These are phyloP conservation scores for Calcarisporium arbuscula DNA, from an alignment of 2,329 filamentous ascomycete genomes.

Conservation along the genomic window DNA sequence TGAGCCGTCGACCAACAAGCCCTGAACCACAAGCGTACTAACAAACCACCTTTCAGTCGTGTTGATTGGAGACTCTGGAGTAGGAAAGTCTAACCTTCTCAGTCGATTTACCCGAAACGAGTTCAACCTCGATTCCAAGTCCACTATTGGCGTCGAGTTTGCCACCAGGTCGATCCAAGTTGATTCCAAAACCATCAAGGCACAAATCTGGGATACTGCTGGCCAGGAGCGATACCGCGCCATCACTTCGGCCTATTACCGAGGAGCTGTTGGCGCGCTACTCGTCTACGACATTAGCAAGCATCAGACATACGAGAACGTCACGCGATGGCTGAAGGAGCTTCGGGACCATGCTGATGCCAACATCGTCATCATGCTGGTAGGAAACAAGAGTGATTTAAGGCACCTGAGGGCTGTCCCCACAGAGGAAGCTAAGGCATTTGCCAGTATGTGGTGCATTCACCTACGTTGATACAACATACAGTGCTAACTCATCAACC, in stretches of 20 bases:
- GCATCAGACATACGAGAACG: conserved; percentile 98
- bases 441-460: conserved; percentile 71
- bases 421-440: conserved; percentile 95
- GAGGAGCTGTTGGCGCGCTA: conserved; percentile 91
- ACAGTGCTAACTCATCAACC: conserved; percentile 9
- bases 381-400: conserved; percentile 99
- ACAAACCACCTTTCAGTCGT: conserved; percentile 59
- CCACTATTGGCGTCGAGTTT: conserved; percentile 98
- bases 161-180: conserved; percentile 98
- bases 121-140: conserved; percentile 99
- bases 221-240: conserved; percentile 98
- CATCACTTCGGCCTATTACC: conserved; percentile 98
- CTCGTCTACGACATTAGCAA: conserved; percentile 99
- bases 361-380: conserved; percentile 99
- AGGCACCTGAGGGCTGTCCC: conserved; percentile 94
- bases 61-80: conserved; percentile 97
- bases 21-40: conserved; percentile 21
- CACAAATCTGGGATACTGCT: conserved; percentile 99
- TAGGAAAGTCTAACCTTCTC: conserved; percentile 99
- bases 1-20: conserved; percentile 8
- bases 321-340: conserved; percentile 98
- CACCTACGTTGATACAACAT: not conserved
- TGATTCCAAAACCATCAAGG: conserved; percentile 99
- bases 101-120: conserved; percentile 99
- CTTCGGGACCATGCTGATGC: conserved; percentile 95